phyloP scores from a whole-genome alignment of 768 basidiomycete species.

The Floccularia luteovirens region DNA sequence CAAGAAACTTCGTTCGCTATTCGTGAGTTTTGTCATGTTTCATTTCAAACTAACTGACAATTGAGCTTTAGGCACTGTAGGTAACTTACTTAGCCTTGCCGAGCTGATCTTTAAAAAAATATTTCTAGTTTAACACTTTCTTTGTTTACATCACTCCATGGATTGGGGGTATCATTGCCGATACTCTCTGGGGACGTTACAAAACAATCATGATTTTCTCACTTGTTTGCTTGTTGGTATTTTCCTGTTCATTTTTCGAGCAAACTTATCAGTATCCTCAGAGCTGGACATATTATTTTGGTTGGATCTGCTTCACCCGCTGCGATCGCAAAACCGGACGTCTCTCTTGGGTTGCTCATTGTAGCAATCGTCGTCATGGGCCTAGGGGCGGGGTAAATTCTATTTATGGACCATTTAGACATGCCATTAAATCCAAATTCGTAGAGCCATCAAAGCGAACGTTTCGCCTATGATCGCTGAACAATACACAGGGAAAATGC shows the following conservation, averaged over 20 bases:
- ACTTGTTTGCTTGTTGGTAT: constrained; percentile 33
- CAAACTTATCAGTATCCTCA: constrained; percentile 7
- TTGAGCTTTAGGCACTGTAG: too few species aligned
- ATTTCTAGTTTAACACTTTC: constrained; percentile 47
- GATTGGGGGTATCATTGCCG: constrained; percentile 46
- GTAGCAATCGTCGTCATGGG: constrained; percentile 40
- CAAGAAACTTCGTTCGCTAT: constrained; percentile 43
- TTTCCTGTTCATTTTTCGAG: constrained; percentile 2
- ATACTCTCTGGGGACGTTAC: constrained; percentile 48
- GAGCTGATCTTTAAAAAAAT: too few species aligned
- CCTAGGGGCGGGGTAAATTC: constrained; percentile 23
- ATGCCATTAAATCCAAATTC: too few species aligned
- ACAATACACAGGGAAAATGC: constrained; percentile 41
- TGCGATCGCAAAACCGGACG: constrained; percentile 27
- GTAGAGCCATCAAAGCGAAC: constrained; percentile 46
- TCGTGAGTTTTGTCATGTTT: constrained; percentile 18
- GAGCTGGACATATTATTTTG: constrained; percentile 38
- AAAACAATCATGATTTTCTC: constrained; percentile 50
- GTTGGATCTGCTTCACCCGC: constrained; percentile 35
- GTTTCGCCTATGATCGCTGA: constrained; percentile 55
- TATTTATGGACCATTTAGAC: constrained; percentile 14
- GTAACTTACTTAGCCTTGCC: too few species aligned
- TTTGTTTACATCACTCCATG: constrained; percentile 44
- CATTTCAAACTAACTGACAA: constrained; percentile 1
- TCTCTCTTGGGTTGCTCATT: constrained; percentile 34